A percentile compares a stretch with the other conserved stretches of the same genome.
These are phyloP conservation scores for Trichoderma koningii DNA, from an alignment of 2,329 filamentous ascomycete species.

Conservation along the genomic window DNA sequence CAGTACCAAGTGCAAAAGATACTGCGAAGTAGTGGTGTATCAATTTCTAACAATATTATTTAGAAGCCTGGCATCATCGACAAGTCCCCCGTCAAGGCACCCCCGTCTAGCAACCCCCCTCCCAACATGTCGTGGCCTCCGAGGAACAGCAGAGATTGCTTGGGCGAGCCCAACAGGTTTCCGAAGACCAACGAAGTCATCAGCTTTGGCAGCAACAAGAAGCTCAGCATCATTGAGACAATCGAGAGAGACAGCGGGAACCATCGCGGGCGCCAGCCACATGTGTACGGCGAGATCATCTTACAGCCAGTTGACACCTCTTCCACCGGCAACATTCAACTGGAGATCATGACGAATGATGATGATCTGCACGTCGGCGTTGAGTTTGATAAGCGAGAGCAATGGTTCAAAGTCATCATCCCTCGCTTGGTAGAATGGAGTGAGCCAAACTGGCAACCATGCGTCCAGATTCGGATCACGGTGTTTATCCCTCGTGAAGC, in stretches of 20 bases:
- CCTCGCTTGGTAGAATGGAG: slow-evolving; percentile 43
- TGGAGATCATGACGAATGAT: slow-evolving; percentile 52
- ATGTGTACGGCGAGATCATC: slow-evolving; percentile 49
- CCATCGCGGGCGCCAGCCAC: slow-evolving; percentile 38
- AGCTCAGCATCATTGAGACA: slow-evolving; percentile 47
- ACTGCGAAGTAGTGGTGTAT: neutral
- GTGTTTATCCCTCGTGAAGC: slow-evolving; percentile 49
- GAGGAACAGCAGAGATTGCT: slow-evolving; percentile 32
- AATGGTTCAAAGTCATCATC: slow-evolving; percentile 45
- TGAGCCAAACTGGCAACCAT: slow-evolving; percentile 40
- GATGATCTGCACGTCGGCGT: slow-evolving; percentile 42
- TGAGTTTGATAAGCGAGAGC: slow-evolving; percentile 39
- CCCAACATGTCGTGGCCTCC: slow-evolving; percentile 36
- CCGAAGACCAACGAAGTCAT: slow-evolving; percentile 32
- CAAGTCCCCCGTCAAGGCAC: slow-evolving; percentile 33
- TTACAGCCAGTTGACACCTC: slow-evolving; percentile 44
- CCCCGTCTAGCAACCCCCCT: slow-evolving; percentile 27
- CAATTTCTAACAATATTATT: neutral
- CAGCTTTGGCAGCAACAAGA: slow-evolving; percentile 41
- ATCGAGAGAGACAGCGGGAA: slow-evolving; percentile 31
- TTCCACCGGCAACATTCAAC: slow-evolving; percentile 43
- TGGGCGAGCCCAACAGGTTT: slow-evolving; percentile 32
- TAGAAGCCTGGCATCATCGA: slow-evolving; percentile 33
- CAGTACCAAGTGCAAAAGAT: neutral
- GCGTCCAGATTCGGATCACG: slow-evolving; percentile 52